Conservation (phyloP, 2,329 filamentous ascomycete genomes). For the Chaetomiaceae sp. region DNA sequence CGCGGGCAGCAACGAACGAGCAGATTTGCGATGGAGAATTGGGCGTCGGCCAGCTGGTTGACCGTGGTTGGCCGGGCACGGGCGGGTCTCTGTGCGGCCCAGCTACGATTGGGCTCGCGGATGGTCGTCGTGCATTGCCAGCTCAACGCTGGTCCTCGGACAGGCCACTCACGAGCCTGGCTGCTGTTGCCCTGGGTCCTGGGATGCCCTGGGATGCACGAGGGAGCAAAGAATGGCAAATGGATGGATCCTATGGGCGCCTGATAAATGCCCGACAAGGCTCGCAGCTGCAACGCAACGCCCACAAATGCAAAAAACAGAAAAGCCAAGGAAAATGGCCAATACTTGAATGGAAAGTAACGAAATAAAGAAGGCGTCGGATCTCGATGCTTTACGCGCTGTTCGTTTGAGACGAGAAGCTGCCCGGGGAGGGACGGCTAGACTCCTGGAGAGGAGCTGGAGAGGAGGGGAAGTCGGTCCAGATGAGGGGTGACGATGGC, state of each 20-base stretch:
- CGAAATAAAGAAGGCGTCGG: no score
- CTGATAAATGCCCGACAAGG: slow-evolving; percentile 24
- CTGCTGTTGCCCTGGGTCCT: background rate
- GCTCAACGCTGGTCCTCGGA: slow-evolving; percentile 15
- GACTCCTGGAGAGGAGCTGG: background rate
- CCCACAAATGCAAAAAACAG: no score
- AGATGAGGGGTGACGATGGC: slow-evolving; percentile 12
- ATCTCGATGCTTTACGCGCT: no score
- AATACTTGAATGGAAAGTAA: no score
- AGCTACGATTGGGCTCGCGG: slow-evolving; percentile 24
- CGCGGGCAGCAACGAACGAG: slow-evolving; percentile 10
- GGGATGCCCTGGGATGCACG: background rate
- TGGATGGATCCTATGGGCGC: slow-evolving; percentile 7
- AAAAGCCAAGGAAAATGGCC: no score
- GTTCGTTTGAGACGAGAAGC: background rate
- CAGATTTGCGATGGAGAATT: slow-evolving; percentile 14
- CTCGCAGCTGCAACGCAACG: slow-evolving; percentile 2
- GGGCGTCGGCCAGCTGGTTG: slow-evolving; percentile 26
- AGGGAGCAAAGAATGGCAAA: no score
- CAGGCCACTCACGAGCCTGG: slow-evolving; percentile 8
- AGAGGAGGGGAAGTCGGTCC: background rate
- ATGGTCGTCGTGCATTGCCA: slow-evolving; percentile 22
- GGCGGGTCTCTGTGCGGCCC: slow-evolving; percentile 15
- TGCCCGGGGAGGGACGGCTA: background rate
- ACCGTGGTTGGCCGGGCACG: slow-evolving; percentile 25